Evolutionary conservation across 2,329 filamentous ascomycete genomes (phyloP).

Genomic region (Claviceps humidiphila): DNA sequence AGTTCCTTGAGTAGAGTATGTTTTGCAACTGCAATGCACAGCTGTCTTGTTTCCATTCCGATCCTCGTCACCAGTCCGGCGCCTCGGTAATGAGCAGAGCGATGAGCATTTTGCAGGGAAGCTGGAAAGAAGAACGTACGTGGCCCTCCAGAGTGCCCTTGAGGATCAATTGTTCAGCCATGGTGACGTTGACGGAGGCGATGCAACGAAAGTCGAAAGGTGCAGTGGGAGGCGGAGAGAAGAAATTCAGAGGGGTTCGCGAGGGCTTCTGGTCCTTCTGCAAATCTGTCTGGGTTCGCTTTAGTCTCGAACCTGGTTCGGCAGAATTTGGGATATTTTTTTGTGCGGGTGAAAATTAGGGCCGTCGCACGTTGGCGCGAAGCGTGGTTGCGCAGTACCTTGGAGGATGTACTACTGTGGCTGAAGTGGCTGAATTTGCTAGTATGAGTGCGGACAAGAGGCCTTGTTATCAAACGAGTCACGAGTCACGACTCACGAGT

Average conservation of each 20-base stretch:
- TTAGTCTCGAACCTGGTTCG: constrained; percentile 10
- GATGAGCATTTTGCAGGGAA: constrained; percentile 5
- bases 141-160: constrained; percentile 97
- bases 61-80: neutral
- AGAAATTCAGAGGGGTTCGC: constrained; percentile 15
- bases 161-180: constrained; percentile 91
- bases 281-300: constrained; percentile 12
- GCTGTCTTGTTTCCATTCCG: neutral
- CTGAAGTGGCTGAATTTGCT: neutral
- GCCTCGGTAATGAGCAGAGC: constrained; percentile 6
- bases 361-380: constrained; percentile 17
- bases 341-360: constrained; percentile 42
- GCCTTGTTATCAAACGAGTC: neutral
- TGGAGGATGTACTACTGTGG: neutral
- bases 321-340: constrained; percentile 28
- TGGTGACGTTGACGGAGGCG: constrained; percentile 37
- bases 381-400: constrained; percentile 3
- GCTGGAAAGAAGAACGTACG: constrained; percentile 37
- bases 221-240: constrained; percentile 22
- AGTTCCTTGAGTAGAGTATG: neutral
- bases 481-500: neutral
- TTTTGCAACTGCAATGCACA: neutral
- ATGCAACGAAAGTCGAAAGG: constrained; percentile 19
- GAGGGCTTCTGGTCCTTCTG: constrained; percentile 15
- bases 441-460: neutral